Evolutionary conservation across 1,284 basidiomycete genomes (phyloP), one percentile per base, ranked within the genome.

Genomic region (Inonotus hispidus): DNA sequence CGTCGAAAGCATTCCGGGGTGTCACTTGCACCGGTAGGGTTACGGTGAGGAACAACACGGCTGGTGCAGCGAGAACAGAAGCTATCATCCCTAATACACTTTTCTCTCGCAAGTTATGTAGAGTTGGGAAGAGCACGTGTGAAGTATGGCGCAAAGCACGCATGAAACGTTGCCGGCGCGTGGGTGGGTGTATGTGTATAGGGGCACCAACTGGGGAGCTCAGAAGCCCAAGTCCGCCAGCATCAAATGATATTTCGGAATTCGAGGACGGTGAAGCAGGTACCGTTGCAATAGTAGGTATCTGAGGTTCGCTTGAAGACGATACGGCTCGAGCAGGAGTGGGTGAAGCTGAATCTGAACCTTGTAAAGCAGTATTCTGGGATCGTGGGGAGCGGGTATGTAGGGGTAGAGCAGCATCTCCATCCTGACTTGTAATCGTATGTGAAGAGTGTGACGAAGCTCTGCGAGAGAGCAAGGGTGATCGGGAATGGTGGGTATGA

Each of bases 21-120:
- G 79, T 85, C 23, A 90, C 82, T 39, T 95, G 92, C 3, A 98
- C 95, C 2, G 95, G 95, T 5, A 98, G 77, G 0, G 96, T 98
- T 16, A 98, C 68, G 0, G 95, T 98, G 56, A 99, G 78, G 11
- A 81, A 77, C 71, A 97, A 76, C 5, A 98, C 86, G 0, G 95
- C 93, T 0, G 96, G 96, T 0, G 87, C 86, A 6, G 93, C 93
- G 59, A 95, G 81, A 14, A 97, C 67, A 0, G 89, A 85, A 0
- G 92, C 87, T 19, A 91, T 74, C 72, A 86, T 86, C 3, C 90
- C 90, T 6, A 90, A 66, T 58, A 85, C 68, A 10, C 88, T 87
- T 72, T 96, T 95, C 52, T 80, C 77, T 29, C 76, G 68, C 71
- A 97, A 90, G 61, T 84, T 79, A 63, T 90, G 85, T 4, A 99